These are phyloP conservation scores for Boletus eberwhitei DNA, from an alignment of 768 basidiomycete species.

Conservation along the genomic window DNA sequence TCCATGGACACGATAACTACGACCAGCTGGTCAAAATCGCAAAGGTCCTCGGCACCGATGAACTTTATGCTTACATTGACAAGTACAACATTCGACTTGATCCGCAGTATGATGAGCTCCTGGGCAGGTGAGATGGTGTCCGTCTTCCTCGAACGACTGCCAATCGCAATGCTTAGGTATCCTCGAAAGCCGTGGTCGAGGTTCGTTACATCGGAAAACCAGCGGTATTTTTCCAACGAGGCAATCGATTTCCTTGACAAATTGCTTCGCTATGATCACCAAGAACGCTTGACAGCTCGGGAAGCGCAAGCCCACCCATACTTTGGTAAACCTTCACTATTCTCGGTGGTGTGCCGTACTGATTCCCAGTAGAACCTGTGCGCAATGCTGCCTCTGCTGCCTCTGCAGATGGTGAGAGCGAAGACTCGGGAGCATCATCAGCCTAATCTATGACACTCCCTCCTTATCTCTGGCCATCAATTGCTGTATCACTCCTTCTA, in stretches of 20 bases:
- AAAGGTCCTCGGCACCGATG: slow-evolving; percentile 96
- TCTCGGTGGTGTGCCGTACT: slow-evolving; percentile 15
- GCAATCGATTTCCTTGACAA: slow-evolving; percentile 96
- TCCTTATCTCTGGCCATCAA: slow-evolving; percentile 26
- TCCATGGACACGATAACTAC: slow-evolving; percentile 99
- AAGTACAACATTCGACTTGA: slow-evolving; percentile 96
- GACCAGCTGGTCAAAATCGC: slow-evolving; percentile 98
- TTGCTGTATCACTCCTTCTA: slow-evolving; percentile 33
- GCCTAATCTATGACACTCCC: slow-evolving; percentile 26
- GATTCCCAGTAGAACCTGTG: slow-evolving; percentile 57
- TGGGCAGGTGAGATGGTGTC: slow-evolving; percentile 60
- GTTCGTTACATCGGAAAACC: slow-evolving; percentile 94
- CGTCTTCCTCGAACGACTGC: slow-evolving; percentile 7
- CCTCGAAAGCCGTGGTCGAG: slow-evolving; percentile 93
- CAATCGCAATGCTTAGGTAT: slow-evolving; percentile 49
- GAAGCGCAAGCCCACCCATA: slow-evolving; percentile 93
- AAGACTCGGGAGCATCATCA: slow-evolving; percentile 38
- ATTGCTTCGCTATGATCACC: slow-evolving; percentile 93
- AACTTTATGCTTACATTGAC: slow-evolving; percentile 87
- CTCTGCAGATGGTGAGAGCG: slow-evolving; percentile 60
- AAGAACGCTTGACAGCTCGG: slow-evolving; percentile 90
- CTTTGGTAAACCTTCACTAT: slow-evolving; percentile 56
- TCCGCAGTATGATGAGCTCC: slow-evolving; percentile 92
- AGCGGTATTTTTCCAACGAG: slow-evolving; percentile 94
- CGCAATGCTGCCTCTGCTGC: slow-evolving; percentile 45